Evolutionary conservation across 352 stramenopile genomes (phyloP).

Genomic region (Paralagenidium karlingii): DNA sequence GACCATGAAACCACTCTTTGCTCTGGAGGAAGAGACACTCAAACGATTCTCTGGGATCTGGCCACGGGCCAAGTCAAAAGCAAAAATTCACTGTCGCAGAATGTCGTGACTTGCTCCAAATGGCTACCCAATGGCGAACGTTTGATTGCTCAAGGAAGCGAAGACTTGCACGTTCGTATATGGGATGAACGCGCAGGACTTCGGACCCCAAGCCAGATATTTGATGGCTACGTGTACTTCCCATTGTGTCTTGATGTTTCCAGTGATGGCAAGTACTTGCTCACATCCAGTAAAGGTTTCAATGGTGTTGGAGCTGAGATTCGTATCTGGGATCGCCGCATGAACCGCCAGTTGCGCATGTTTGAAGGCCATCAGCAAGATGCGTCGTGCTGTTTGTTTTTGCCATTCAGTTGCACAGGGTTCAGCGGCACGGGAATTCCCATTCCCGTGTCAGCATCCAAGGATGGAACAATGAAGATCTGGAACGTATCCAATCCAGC

Average conservation of each 20-base stretch:
- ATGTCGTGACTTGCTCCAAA: conserved; percentile 76
- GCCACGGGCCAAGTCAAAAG: conserved; percentile 22
- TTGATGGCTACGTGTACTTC: conserved; percentile 74
- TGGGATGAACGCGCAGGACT: conserved; percentile 55
- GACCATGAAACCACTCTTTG: conserved; percentile 39
- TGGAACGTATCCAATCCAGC: no score
- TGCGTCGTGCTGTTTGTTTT: conserved; percentile 56
- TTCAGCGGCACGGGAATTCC: conserved; percentile 4
- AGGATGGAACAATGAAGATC: conserved; percentile 63
- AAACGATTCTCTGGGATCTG: conserved; percentile 71
- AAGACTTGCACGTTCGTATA: conserved; percentile 69
- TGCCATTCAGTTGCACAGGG: conserved; percentile 9
- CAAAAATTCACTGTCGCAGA: conserved; percentile 67
- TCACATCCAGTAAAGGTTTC: conserved; percentile 81
- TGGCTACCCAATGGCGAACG: conserved; percentile 42
- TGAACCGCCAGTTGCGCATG: conserved; percentile 34
- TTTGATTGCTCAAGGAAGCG: conserved; percentile 60
- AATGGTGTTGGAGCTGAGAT: conserved; percentile 68
- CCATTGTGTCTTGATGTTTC: conserved; percentile 48
- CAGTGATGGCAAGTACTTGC: conserved; percentile 31
- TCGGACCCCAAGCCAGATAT: conserved; percentile 28
- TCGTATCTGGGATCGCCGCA: conserved; percentile 71
- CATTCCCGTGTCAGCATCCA: conserved; percentile 51
- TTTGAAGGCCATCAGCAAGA: conserved; percentile 64
- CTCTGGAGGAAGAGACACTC: conserved; percentile 69